Evolutionary conservation across 352 stramenopile species (phyloP).

Genomic region (Globisporangium orthogonon): DNA sequence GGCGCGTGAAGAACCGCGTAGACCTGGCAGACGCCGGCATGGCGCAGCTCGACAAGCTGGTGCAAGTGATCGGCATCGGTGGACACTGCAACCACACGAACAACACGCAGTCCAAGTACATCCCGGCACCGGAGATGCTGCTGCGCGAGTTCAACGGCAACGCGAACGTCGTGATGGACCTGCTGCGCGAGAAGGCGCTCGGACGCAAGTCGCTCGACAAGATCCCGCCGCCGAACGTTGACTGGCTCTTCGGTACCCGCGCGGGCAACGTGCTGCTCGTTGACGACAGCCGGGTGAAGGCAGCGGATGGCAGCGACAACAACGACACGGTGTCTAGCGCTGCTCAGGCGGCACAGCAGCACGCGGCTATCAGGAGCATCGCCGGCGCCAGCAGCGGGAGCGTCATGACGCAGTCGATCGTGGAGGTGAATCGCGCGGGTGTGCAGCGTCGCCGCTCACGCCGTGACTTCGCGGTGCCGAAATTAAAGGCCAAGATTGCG

Average conservation of each 20-base stretch:
- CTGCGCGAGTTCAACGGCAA: constrained; percentile 65
- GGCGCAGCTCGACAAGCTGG: constrained; percentile 65
- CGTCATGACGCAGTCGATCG: constrained; percentile 32
- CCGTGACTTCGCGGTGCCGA: constrained; percentile 56
- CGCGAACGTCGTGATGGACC: constrained; percentile 56
- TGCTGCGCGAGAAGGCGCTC: constrained; percentile 63
- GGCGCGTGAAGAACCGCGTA: constrained; percentile 56
- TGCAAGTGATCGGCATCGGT: constrained; percentile 53
- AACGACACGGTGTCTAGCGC: neutral
- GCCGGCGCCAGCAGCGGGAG: constrained; percentile 5
- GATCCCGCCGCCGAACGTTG: constrained; percentile 53
- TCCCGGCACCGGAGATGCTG: constrained; percentile 59
- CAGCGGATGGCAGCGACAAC: neutral
- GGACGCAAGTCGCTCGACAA: constrained; percentile 60
- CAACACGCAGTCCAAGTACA: constrained; percentile 69
- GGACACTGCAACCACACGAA: constrained; percentile 62
- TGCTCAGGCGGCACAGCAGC: neutral
- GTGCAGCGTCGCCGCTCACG: constrained; percentile 33
- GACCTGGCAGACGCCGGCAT: constrained; percentile 65
- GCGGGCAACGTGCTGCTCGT: constrained; percentile 44
- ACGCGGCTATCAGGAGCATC: constrained; percentile 3
- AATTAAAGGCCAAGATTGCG: constrained; percentile 63
- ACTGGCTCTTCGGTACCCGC: constrained; percentile 45
- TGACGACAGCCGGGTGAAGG: constrained; percentile 17
- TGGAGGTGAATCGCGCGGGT: constrained; percentile 52